Evolutionary conservation across 352 stramenopile genomes (phyloP).

Genomic region (Globisporangium megalacanthum): DNA sequence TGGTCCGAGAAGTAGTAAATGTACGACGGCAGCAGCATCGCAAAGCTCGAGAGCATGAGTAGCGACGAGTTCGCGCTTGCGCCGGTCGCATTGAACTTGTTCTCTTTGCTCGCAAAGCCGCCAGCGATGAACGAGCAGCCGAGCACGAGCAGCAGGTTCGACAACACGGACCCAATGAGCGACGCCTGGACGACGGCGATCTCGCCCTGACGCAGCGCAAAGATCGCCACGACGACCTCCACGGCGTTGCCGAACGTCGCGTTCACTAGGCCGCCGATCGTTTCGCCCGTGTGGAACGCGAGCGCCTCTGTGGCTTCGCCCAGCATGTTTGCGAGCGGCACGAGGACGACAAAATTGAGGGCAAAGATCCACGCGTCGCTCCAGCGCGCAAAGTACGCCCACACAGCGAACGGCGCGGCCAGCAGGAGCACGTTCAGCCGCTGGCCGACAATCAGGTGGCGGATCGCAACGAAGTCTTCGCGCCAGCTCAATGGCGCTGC

Average conservation of each 20-base stretch:
- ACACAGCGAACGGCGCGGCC: conserved; percentile 55
- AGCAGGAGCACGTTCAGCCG: conserved; percentile 72
- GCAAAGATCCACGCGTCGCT: conserved; percentile 86
- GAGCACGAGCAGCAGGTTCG: conserved; percentile 96
- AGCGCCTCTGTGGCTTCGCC: conserved; percentile 97
- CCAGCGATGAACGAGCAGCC: conserved; percentile 95
- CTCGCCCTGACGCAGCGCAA: conserved; percentile 90
- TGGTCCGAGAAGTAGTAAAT: conserved; percentile 84
- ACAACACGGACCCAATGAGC: conserved; percentile 96
- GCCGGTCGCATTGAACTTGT: conserved; percentile 90
- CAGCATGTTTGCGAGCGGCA: conserved; percentile 93
- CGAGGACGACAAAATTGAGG: conserved; percentile 97
- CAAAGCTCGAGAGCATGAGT: conserved; percentile 91
- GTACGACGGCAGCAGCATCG: conserved; percentile 92
- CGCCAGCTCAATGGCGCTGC: conserved; percentile 12
- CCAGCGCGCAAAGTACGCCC: conserved; percentile 52
- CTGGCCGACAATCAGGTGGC: conserved; percentile 36
- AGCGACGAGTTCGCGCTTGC: conserved; percentile 93
- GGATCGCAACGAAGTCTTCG: conserved; percentile 42
- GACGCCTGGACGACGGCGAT: conserved; percentile 97
- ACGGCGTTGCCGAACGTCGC: conserved; percentile 98
- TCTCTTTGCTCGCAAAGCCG: conserved; percentile 70
- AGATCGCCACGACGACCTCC: conserved; percentile 95
- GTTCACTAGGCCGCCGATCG: conserved; percentile 96
- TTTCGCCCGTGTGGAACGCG: conserved; percentile 95